phyloP scores from a whole-genome alignment of 805 yeast species.

The Kluyveromyces lactis region DNA sequence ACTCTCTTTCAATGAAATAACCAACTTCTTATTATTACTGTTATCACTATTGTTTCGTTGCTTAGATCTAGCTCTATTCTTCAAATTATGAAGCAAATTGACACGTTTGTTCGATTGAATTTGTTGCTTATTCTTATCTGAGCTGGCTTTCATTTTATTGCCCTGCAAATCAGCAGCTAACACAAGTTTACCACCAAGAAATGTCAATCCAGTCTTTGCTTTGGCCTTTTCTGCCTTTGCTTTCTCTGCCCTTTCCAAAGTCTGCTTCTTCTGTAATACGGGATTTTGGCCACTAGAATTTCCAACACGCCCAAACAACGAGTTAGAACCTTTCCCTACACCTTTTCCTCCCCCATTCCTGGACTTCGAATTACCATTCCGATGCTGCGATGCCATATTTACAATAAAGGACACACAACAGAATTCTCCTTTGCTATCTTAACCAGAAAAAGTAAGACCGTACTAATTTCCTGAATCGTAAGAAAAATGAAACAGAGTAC shows the following conservation, averaged over 20 bases:
- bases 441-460: too few species aligned
- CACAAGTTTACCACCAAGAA: conserved; percentile 23
- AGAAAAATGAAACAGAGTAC: too few species aligned
- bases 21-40: conserved; percentile 10
- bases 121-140: not conserved
- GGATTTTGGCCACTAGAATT: not conserved
- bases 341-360: too few species aligned
- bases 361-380: not conserved
- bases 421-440: too few species aligned
- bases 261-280: conserved; percentile 5
- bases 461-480: too few species aligned
- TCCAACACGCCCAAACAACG: conserved; percentile 4
- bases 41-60: not conserved
- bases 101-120: not conserved
- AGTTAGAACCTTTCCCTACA: not conserved
- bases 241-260: not conserved
- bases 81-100: not conserved
- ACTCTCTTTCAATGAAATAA: conserved; percentile 17
- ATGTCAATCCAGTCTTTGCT: conserved; percentile 12
- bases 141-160: not conserved
- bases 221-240: not conserved
- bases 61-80: not conserved
- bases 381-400: not conserved
- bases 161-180: conserved; percentile 20
- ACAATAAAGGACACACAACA: not conserved